Percentiles rank a stretch among this genome's conserved stretches.
Evolutionary conservation across 805 yeast genomes (phyloP).

Genomic region (Saccharomycopsis microspora): DNA sequence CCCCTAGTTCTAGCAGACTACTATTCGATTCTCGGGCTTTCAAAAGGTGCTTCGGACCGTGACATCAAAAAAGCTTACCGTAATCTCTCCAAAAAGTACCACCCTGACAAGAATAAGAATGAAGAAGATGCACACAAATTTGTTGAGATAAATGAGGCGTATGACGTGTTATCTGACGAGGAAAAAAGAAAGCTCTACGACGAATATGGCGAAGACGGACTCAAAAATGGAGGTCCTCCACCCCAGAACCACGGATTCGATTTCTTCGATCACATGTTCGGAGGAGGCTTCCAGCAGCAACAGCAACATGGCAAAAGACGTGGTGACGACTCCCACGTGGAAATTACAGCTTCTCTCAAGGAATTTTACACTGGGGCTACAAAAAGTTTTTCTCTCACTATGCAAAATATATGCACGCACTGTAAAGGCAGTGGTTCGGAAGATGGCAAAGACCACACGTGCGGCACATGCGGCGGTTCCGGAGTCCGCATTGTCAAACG

Average conservation of each 20-base stretch:
- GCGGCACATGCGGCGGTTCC: constrained; percentile 62
- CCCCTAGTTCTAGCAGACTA: constrained; percentile 26
- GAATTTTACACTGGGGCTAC: constrained; percentile 66
- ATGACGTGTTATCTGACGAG: constrained; percentile 67
- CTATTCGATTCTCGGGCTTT: constrained; percentile 57
- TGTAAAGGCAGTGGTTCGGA: constrained; percentile 83
- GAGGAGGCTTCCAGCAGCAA: constrained; percentile 23
- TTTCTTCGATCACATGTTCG: constrained; percentile 55
- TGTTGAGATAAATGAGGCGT: constrained; percentile 88
- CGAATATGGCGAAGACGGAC: constrained; percentile 64
- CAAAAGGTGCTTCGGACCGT: constrained; percentile 25
- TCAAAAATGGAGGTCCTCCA: constrained; percentile 43
- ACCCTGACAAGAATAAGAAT: constrained; percentile 88
- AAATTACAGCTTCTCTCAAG: constrained; percentile 42
- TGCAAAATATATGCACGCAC: constrained; percentile 64
- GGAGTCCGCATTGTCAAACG: constrained; percentile 57
- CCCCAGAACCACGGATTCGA: constrained; percentile 32
- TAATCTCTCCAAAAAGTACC: constrained; percentile 36
- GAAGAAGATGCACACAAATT: constrained; percentile 76
- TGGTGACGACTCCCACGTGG: constrained; percentile 54
- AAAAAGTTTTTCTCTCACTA: constrained; percentile 45
- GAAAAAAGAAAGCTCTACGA: constrained; percentile 61
- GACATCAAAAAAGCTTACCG: constrained; percentile 16
- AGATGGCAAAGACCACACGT: constrained; percentile 59
- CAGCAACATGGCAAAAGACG: constrained; percentile 26